A percentile compares a stretch with the other conserved stretches of the same genome.
phyloP scores from a whole-genome alignment of 345 rosid genomes.

The Eucalyptus guilfoylei region DNA sequence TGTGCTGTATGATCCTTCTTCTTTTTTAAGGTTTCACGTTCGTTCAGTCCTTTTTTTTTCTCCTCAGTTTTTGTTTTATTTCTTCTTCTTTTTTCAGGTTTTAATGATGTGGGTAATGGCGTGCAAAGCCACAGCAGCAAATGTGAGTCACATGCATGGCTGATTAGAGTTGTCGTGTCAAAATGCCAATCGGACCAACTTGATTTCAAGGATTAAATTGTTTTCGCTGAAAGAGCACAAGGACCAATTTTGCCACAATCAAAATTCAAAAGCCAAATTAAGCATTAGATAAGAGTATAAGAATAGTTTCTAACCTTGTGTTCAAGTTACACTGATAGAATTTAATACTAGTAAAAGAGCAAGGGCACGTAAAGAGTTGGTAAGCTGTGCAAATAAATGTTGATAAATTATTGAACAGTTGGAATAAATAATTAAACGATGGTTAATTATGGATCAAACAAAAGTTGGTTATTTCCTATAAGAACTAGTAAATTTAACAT shows the following conservation, averaged over 20 bases:
- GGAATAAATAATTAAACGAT: no score
- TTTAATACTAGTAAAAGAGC: not conserved
- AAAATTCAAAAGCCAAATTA: not conserved
- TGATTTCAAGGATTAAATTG: not conserved
- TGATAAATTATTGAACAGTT: not conserved
- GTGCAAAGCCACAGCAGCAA: not conserved
- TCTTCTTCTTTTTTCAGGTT: not conserved
- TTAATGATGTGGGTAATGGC: not conserved
- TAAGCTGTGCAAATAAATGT: not conserved
- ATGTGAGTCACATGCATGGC: not conserved
- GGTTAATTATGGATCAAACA: no score
- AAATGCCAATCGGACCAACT: not conserved
- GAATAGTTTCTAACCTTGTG: not conserved
- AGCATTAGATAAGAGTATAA: not conserved
- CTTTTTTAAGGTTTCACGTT: rapidly evolving
- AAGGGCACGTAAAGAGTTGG: not conserved
- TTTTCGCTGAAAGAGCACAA: not conserved
- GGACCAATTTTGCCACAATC: not conserved
- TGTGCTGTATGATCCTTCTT: not conserved
- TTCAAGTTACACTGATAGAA: not conserved
- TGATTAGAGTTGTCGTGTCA: not conserved
- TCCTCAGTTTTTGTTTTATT: not conserved
- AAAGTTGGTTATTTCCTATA: not conserved
- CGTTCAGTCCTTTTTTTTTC: not conserved
- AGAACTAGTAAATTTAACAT: not conserved